Conservation (phyloP, 2,329 filamentous ascomycete genomes). For the Botrytis fabae region DNA sequence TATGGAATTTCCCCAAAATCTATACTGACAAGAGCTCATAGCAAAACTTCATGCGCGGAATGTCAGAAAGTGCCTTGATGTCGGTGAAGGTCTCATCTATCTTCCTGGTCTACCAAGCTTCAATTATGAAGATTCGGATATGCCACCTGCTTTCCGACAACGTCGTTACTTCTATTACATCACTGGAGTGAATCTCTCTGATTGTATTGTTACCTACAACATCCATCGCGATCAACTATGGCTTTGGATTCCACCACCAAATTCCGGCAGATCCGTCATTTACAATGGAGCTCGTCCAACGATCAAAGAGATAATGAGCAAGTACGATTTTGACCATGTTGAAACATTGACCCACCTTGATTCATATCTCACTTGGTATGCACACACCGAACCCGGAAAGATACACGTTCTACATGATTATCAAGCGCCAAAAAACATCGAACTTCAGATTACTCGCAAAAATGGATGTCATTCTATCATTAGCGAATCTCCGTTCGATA, state of each 20-base stretch:
- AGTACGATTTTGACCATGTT: constrained; percentile 71
- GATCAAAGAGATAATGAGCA: constrained; percentile 58
- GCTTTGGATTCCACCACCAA: constrained; percentile 70
- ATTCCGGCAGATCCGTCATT: constrained; percentile 58
- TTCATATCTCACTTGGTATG: constrained; percentile 52
- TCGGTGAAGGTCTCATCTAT: constrained; percentile 54
- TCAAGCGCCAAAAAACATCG: constrained; percentile 40
- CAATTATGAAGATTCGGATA: constrained; percentile 59
- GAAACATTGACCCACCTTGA: constrained; percentile 48
- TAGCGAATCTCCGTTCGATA: constrained; percentile 47
- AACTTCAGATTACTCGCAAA: constrained; percentile 6
- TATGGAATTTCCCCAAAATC: not conserved
- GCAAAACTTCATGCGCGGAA: constrained; percentile 52
- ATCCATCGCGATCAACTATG: constrained; percentile 61
- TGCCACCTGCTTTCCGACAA: constrained; percentile 57
- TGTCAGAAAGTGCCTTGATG: constrained; percentile 46
- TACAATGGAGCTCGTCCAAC: constrained; percentile 65
- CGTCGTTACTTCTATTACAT: constrained; percentile 63
- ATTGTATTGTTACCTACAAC: constrained; percentile 58
- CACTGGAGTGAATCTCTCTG: constrained; percentile 53
- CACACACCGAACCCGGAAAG: constrained; percentile 41
- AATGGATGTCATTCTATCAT: constrained; percentile 18
- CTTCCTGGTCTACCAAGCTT: constrained; percentile 52
- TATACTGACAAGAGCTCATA: constrained; percentile 30
- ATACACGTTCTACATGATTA: constrained; percentile 50